phyloP scores from a whole-genome alignment of 768 basidiomycete genomes.

The Cytidiella melzeri region DNA sequence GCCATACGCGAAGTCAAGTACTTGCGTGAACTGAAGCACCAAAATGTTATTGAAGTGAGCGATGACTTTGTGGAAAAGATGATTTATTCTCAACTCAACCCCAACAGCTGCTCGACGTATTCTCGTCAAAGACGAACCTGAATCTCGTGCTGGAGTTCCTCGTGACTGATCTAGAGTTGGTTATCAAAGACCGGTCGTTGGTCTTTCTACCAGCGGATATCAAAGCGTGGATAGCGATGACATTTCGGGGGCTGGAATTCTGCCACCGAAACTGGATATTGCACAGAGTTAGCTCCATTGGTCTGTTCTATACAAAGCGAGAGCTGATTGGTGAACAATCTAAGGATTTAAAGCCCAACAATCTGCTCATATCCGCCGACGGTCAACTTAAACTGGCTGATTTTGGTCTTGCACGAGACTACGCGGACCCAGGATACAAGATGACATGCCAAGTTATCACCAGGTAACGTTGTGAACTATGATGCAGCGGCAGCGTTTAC shows the following conservation, averaged over 20 bases:
- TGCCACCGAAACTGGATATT: conserved; percentile 93
- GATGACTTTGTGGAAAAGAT: no score
- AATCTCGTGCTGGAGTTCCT: conserved; percentile 97
- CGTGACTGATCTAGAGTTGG: conserved; percentile 92
- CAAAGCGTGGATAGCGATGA: conserved; percentile 99
- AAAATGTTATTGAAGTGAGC: conserved; percentile 87
- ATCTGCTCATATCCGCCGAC: conserved; percentile 85
- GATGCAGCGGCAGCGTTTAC: not conserved
- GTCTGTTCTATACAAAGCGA: not conserved
- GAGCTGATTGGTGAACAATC: not conserved
- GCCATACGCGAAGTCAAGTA: conserved; percentile 98
- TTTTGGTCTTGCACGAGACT: conserved; percentile 97
- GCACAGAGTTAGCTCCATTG: conserved; percentile 64
- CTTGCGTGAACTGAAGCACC: conserved; percentile 87
- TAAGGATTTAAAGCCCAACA: conserved; percentile 98
- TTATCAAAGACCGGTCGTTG: conserved; percentile 89
- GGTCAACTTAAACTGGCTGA: conserved; percentile 96
- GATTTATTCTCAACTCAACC: not conserved
- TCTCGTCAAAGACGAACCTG: conserved; percentile 92
- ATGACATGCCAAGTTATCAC: conserved; percentile 99
- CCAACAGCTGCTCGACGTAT: conserved; percentile 86
- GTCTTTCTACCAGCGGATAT: conserved; percentile 95
- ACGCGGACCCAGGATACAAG: conserved; percentile 88
- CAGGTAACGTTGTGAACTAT: conserved; percentile 43
- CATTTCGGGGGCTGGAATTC: conserved; percentile 94